Evolutionary conservation across 768 basidiomycete species (phyloP), one percentile per base, ranked within the genome.

Genomic region (Suillus placidus): DNA sequence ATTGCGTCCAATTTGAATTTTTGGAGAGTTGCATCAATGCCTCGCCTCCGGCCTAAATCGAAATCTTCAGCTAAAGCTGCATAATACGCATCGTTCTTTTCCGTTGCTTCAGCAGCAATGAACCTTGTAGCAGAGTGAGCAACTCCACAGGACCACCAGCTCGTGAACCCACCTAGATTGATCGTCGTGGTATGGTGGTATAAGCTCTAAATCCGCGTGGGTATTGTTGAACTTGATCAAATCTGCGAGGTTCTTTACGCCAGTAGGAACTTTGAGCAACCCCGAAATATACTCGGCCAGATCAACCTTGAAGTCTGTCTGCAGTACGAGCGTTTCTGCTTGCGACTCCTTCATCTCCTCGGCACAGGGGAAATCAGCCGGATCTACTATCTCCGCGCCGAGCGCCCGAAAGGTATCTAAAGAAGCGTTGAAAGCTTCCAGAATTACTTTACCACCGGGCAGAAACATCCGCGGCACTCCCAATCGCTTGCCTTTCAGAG

Each of bases 221-320:
- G 80, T 80, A 32, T 81, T 76, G 68, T 90, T 82, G 74, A 88
- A 89, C 23, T 72, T 73, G 49, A 90, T 88, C 63, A 90, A 67
- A 65, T 88, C 86, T 3, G 83, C 85, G 1, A 90, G 80, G 40
- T 71, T 83, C 40, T 81, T 79, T 30, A 89, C 84, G 5, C 85
- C 86, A 1, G 85, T 81, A 0, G 88, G 88, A 47, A 87, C 85
- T 47, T 82, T 71, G 13, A 83, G 66, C 16, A 90, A 76, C 1
- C 70, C 77, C 30, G 80, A 68, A 32, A 83, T 82, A 63, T 85
- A 89, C 32, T 75, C 74, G 63, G 84, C 80, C 26, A 90, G 65
- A 64, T 87, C 80, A 54, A 84, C 88, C 80, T 88, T 90, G 77
- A 90, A 85, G 68, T 90, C 89, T 0, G 80, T 77, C 35, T 81